Conservation (phyloP, 148 eudicot species). For the Rhododendron mucronatum region DNA sequence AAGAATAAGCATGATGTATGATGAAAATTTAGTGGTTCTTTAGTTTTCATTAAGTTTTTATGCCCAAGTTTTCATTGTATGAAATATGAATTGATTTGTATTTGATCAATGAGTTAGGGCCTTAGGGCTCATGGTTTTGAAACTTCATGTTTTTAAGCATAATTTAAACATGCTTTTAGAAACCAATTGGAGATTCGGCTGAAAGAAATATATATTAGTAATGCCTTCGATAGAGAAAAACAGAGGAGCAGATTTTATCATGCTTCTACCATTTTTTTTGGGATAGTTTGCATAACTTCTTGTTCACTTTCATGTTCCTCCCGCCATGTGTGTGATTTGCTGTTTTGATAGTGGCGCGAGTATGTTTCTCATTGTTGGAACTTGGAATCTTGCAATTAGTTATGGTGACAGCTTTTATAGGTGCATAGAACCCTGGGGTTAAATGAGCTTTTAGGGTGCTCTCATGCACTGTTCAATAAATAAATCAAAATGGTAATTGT, state of each 20-base stretch:
- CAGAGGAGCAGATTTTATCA: background rate
- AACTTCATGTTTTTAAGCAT: background rate
- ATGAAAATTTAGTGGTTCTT: background rate
- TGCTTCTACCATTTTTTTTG: background rate
- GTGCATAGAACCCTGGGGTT: background rate
- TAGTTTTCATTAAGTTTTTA: background rate
- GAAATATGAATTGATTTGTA: background rate
- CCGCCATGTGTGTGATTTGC: background rate
- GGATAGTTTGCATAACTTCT: background rate
- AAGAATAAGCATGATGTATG: background rate
- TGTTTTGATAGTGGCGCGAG: background rate
- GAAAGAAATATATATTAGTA: background rate
- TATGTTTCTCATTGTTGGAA: background rate
- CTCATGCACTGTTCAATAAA: background rate
- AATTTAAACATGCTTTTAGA: background rate
- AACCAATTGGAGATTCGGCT: background rate
- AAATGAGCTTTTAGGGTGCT: background rate
- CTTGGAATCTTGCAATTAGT: background rate
- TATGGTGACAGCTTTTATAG: background rate
- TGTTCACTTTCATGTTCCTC: background rate
- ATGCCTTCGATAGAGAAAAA: background rate
- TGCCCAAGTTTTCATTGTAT: background rate
- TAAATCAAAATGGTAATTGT: background rate
- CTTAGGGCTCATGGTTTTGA: background rate
- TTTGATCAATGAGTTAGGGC: constrained; percentile 1